These are phyloP conservation scores for Aspergillus bombycis DNA, from an alignment of 2,329 filamentous ascomycete species.

Conservation along the genomic window DNA sequence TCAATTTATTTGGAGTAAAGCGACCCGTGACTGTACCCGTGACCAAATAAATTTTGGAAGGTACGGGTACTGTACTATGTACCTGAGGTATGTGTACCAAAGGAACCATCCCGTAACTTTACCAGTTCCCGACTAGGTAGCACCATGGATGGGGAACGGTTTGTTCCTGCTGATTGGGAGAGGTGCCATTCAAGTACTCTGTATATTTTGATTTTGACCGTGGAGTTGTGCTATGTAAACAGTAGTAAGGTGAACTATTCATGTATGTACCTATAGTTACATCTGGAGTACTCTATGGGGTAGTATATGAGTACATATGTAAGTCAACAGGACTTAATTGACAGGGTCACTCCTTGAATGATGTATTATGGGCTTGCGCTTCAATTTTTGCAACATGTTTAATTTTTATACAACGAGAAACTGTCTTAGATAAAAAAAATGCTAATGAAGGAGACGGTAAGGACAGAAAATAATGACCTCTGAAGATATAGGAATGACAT, in stretches of 20 bases:
- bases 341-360: not conserved
- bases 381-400: not conserved
- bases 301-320: slow-evolving; percentile 2
- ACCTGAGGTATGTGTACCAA: not conserved
- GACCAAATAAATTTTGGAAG: not conserved
- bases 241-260: not conserved
- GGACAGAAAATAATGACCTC: not conserved
- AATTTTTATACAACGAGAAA: not conserved
- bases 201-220: slow-evolving; percentile 2
- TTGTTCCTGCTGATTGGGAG: slow-evolving; percentile 2
- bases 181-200: not conserved
- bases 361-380: not conserved
- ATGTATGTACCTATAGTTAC: slow-evolving; percentile 1
- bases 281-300: not conserved
- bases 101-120: slow-evolving; percentile 14
- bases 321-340: not conserved
- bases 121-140: not conserved
- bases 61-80: not conserved
- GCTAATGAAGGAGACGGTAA: not conserved
- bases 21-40: not conserved
- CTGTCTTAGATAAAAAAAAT: not conserved
- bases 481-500: not conserved
- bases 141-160: not conserved
- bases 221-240: not conserved
- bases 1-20: not conserved